These are phyloP conservation scores for Termitomyces sp. DNA, from an alignment of 768 basidiomycete genomes.

Conservation along the genomic window DNA sequence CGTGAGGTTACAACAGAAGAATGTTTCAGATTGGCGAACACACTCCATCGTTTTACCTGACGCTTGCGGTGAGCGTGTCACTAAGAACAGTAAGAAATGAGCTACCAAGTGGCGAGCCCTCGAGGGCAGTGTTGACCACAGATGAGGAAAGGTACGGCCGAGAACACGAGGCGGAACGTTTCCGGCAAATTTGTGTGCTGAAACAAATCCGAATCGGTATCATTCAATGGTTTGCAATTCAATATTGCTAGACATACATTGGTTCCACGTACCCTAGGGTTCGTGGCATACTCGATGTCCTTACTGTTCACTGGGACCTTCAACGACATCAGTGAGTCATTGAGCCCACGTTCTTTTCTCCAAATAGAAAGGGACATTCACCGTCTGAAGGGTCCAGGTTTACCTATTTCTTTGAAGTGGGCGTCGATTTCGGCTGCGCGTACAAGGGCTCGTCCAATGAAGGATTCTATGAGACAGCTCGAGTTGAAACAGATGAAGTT, in stretches of 20 bases:
- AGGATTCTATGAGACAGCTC: constrained; percentile 80
- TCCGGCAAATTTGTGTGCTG: constrained; percentile 54
- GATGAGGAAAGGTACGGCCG: constrained; percentile 51
- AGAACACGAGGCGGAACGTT: constrained; percentile 73
- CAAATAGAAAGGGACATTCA: constrained; percentile 11
- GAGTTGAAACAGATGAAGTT: constrained; percentile 32
- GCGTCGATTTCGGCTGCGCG: constrained; percentile 66
- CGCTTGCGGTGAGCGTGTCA: not conserved
- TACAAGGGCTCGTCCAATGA: constrained; percentile 61
- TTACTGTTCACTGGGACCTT: too few species aligned
- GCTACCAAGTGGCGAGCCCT: not conserved
- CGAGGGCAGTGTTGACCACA: too few species aligned
- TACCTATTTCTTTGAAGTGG: constrained; percentile 53
- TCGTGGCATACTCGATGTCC: constrained; percentile 44
- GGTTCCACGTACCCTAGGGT: not conserved
- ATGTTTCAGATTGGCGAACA: too few species aligned
- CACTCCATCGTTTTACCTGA: not conserved
- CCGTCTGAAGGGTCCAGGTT: constrained; percentile 69
- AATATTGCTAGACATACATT: too few species aligned
- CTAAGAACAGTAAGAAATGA: not conserved
- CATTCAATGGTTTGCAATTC: not conserved
- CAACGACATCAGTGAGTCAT: too few species aligned
- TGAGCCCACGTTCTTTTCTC: not conserved
- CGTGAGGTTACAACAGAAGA: not conserved
- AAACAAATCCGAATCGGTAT: not conserved